phyloP scores from a whole-genome alignment of 495 filamentous ascomycete species.

The Sabuloglossum arenarium region DNA sequence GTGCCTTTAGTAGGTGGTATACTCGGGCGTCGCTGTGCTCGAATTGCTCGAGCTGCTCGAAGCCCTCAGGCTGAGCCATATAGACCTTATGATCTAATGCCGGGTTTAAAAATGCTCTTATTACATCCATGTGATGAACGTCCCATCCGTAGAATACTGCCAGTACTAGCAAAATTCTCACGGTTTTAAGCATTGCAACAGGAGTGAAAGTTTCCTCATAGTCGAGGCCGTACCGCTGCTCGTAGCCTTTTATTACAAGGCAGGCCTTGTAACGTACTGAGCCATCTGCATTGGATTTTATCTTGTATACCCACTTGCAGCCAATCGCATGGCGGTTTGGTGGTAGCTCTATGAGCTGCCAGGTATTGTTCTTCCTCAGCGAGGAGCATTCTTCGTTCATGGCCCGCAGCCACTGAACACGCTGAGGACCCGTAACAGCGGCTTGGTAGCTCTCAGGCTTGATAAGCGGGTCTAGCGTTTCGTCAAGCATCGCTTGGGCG shows the following conservation, averaged over 20 bases:
- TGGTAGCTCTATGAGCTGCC: background rate
- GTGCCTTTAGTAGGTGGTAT: constrained; percentile 11
- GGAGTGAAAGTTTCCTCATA: constrained; percentile 13
- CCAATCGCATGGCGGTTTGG: background rate
- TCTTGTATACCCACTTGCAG: constrained; percentile 11
- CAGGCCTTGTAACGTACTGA: constrained; percentile 11
- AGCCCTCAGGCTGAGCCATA: constrained; percentile 10
- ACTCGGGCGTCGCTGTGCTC: constrained; percentile 7
- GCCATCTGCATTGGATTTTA: constrained; percentile 7
- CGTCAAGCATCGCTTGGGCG: background rate
- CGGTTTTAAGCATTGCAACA: constrained; percentile 3
- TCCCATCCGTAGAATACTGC: constrained; percentile 8
- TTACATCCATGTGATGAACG: constrained; percentile 16
- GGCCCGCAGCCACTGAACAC: background rate
- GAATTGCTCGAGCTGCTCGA: constrained; percentile 5
- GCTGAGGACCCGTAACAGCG: background rate
- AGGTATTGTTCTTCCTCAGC: constrained; percentile 1
- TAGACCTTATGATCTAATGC: constrained; percentile 11
- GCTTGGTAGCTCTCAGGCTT: background rate
- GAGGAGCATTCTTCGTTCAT: background rate
- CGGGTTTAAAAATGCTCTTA: constrained; percentile 15
- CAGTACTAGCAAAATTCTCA: constrained; percentile 6
- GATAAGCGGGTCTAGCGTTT: too few species aligned
- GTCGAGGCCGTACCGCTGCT: constrained; percentile 11
- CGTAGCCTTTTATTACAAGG: constrained; percentile 11